A percentile compares a stretch with the other conserved stretches of the same genome.
phyloP scores from a whole-genome alignment of 2,329 filamentous ascomycete genomes.

The Fusarium sacchari region DNA sequence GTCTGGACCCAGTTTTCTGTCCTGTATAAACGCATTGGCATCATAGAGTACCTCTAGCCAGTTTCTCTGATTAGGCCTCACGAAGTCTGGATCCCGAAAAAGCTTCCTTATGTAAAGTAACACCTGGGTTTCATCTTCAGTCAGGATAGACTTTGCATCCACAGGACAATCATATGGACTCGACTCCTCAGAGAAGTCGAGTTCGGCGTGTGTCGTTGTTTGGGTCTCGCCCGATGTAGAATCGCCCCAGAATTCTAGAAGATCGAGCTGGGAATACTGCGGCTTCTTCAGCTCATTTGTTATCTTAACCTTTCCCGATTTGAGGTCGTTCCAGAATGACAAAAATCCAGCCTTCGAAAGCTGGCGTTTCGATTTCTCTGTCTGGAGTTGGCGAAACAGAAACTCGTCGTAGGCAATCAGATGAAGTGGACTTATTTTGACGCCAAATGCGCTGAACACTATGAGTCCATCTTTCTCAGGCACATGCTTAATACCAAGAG shows the following conservation, averaged over 20 bases:
- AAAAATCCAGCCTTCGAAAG: not conserved
- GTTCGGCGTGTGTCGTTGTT: rapidly evolving
- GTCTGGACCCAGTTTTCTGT: not conserved
- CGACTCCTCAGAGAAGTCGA: not conserved
- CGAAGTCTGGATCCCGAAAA: not conserved
- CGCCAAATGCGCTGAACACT: rapidly evolving
- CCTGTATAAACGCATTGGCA: not conserved
- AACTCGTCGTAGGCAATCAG: not conserved
- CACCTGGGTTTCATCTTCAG: not conserved
- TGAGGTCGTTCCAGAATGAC: not conserved
- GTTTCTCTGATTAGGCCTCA: not conserved
- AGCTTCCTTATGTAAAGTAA: not conserved
- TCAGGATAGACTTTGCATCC: not conserved
- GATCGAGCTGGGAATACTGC: rapidly evolving
- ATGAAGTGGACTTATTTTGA: not conserved
- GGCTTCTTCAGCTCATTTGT: not conserved
- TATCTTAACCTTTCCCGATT: not conserved
- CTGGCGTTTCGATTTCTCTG: not conserved
- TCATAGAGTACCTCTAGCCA: not conserved
- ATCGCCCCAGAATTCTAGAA: rapidly evolving
- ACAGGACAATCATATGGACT: not conserved
- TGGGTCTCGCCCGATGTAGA: rapidly evolving
- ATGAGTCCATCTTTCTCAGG: rapidly evolving
- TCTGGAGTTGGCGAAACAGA: not conserved
- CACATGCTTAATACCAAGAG: rapidly evolving